Conservation (phyloP, 2,329 filamentous ascomycete genomes). For the Amauroascus niger region DNA sequence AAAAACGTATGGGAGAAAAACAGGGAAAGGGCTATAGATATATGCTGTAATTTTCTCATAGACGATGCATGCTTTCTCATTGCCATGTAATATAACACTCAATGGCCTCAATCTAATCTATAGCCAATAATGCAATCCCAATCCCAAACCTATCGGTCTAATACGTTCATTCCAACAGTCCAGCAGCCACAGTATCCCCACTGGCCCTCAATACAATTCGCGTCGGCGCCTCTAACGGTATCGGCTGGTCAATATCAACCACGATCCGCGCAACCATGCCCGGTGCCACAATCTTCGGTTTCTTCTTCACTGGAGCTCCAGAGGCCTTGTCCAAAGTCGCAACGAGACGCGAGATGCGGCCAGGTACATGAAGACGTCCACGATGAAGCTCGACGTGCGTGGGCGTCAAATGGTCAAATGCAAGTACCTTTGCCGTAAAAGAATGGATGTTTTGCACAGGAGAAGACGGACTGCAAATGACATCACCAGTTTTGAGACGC, state of each 20-base stretch:
- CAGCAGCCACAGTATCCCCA: conserved; percentile 79
- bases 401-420: conserved; percentile 81
- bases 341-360: conserved; percentile 60
- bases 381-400: conserved; percentile 84
- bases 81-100: too few species aligned
- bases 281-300: conserved; percentile 72
- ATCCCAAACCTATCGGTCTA: background rate
- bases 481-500: conserved; percentile 73
- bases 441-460: conserved; percentile 62
- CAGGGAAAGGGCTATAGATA: too few species aligned
- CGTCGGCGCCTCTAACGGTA: conserved; percentile 71
- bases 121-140: background rate
- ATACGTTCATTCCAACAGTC: conserved; percentile 58
- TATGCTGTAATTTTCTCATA: too few species aligned
- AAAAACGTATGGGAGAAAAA: too few species aligned
- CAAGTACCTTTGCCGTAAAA: conserved; percentile 75
- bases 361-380: conserved; percentile 69
- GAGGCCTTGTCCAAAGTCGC: conserved; percentile 69
- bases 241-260: conserved; percentile 61
- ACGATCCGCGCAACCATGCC: conserved; percentile 66
- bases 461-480: conserved; percentile 61
- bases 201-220: conserved; percentile 70
- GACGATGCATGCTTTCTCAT: too few species aligned
- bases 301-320: conserved; percentile 69
- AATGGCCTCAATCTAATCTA: background rate